Conservation (phyloP, 202 grass and related monocot species). For the Setaria viridis region DNA sequence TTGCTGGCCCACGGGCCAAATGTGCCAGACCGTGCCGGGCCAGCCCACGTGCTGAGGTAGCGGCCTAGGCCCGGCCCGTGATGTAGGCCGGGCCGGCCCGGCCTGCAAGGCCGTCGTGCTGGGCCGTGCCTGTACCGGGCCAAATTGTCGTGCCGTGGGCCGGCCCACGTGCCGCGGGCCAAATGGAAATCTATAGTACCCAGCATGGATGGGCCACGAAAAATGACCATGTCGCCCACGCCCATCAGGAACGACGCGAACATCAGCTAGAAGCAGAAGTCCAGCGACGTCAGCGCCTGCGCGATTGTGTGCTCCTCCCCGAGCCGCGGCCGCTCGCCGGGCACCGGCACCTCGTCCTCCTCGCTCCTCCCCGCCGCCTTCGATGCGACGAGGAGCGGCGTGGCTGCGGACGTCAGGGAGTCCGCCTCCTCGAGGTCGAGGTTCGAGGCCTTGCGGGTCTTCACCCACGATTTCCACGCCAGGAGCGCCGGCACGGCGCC, state of each 20-base stretch:
- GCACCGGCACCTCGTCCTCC: background rate
- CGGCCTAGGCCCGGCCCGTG: too few species aligned
- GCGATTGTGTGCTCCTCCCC: slow-evolving; percentile 93
- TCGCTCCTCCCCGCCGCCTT: background rate
- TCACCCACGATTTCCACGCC: slow-evolving; percentile 42
- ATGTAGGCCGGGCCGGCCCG: too few species aligned
- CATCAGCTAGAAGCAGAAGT: slow-evolving; percentile 78
- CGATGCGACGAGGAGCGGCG: slow-evolving; percentile 38
- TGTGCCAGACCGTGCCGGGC: too few species aligned
- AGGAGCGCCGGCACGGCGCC: slow-evolving; percentile 69
- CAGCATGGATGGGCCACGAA: too few species aligned
- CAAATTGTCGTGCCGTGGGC: too few species aligned
- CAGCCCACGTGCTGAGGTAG: too few species aligned
- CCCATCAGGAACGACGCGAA: slow-evolving; percentile 88
- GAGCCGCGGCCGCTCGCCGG: slow-evolving; percentile 54
- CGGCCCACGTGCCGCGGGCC: too few species aligned
- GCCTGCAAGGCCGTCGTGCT: too few species aligned
- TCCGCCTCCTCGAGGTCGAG: slow-evolving; percentile 51
- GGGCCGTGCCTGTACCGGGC: too few species aligned
- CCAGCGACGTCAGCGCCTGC: slow-evolving; percentile 63
- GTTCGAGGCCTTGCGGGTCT: slow-evolving; percentile 27
- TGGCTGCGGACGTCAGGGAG: background rate
- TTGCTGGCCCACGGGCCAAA: too few species aligned
- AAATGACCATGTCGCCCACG: slow-evolving; percentile 43
- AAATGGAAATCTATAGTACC: too few species aligned